A percentile compares a stretch with the other conserved stretches of the same genome.
These are phyloP conservation scores for Fonsecaea nubica DNA, from an alignment of 2,329 filamentous ascomycete species.

Conservation along the genomic window DNA sequence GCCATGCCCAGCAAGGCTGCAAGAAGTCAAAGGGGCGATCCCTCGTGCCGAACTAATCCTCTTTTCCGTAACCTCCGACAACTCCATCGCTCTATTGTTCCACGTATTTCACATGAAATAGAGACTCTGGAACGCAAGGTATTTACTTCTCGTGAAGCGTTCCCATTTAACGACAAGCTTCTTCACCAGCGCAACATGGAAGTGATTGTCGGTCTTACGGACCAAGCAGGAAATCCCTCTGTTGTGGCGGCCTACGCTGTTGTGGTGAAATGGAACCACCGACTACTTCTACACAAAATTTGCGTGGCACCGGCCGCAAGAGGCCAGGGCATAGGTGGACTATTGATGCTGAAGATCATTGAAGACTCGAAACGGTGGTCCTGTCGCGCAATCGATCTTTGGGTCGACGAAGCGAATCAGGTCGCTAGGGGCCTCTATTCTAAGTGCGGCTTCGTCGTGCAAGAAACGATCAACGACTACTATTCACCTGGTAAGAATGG, in stretches of 20 bases:
- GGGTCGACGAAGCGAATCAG: conserved; percentile 58
- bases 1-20: not conserved
- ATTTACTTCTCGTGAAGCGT: conserved; percentile 59
- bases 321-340: conserved; percentile 54
- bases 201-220: conserved; percentile 29
- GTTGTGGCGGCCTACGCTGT: conserved; percentile 57
- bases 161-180: conserved; percentile 52
- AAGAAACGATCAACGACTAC: conserved; percentile 56
- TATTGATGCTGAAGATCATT: conserved; percentile 54
- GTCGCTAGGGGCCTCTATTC: conserved; percentile 55
- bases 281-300: conserved; percentile 59
- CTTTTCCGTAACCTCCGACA: conserved; percentile 22
- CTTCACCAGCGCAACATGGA: conserved; percentile 30
- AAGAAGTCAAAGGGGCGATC: not conserved
- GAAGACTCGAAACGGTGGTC: conserved; percentile 53
- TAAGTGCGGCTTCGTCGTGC: conserved; percentile 54
- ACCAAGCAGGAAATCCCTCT: conserved; percentile 8
- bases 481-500: conserved; percentile 58
- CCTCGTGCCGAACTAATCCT: not conserved
- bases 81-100: conserved; percentile 20
- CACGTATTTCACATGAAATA: conserved; percentile 31
- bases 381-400: conserved; percentile 57
- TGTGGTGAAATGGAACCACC: conserved; percentile 53
- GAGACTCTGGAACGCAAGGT: conserved; percentile 53
- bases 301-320: conserved; percentile 57